A percentile compares a stretch with the other conserved stretches of the same genome.
These are phyloP conservation scores for Galium porrigens DNA, from an alignment of 305 asterid species.

Conservation along the genomic window DNA sequence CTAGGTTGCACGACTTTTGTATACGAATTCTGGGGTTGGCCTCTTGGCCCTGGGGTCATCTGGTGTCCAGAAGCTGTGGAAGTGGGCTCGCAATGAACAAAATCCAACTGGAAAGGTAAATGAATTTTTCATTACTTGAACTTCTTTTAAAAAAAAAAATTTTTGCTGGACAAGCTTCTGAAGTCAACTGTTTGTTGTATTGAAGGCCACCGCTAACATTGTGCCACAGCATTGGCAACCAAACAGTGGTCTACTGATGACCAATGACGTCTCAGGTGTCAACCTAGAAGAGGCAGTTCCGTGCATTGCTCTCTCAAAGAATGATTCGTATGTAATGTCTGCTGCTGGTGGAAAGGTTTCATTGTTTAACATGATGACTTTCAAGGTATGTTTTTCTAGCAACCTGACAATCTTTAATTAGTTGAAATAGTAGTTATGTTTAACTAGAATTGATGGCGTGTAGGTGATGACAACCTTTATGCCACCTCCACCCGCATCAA, in stretches of 20 bases:
- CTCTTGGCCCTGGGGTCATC: conserved; percentile 24
- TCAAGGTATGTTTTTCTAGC: conserved; percentile 19
- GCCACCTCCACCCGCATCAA: conserved; percentile 32
- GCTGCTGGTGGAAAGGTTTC: conserved; percentile 32
- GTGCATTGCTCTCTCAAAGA: conserved; percentile 28
- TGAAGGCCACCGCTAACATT: conserved; percentile 25
- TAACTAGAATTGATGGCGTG: neutral
- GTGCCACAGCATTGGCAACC: conserved; percentile 33
- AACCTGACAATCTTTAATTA: neutral
- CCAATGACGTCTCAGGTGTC: conserved; percentile 25
- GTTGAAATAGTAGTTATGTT: neutral
- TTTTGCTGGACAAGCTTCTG: conserved; percentile 8
- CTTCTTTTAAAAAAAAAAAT: neutral
- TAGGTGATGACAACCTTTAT: conserved; percentile 31
- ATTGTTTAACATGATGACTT: conserved; percentile 30
- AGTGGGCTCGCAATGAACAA: conserved; percentile 26
- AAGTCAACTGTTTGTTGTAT: conserved; percentile 9
- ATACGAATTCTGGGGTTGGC: conserved; percentile 29
- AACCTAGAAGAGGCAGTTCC: conserved; percentile 30
- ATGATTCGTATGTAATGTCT: conserved; percentile 32
- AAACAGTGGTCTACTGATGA: conserved; percentile 28
- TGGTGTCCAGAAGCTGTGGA: conserved; percentile 28
- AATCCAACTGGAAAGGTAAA: conserved; percentile 27
- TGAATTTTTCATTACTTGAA: neutral
- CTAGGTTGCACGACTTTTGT: conserved; percentile 63